A percentile compares a stretch with the other conserved stretches of the same genome.
These are phyloP conservation scores for Fusarium sp. DNA, from an alignment of 2,329 filamentous ascomycete genomes.

Conservation along the genomic window DNA sequence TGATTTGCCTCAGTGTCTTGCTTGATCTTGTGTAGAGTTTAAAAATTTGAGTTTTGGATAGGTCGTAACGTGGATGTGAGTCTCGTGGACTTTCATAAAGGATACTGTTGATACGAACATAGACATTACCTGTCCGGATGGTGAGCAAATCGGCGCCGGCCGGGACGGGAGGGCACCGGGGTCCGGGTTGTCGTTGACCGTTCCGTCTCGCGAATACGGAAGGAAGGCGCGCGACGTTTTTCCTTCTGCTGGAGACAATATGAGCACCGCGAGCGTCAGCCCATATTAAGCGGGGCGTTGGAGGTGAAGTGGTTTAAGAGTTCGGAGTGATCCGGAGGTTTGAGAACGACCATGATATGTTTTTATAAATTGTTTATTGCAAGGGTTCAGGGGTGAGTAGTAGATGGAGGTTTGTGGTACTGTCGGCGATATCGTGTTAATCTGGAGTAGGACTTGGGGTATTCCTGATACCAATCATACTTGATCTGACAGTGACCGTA, in stretches of 20 bases:
- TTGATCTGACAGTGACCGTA: not conserved
- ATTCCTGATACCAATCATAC: not conserved
- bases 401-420: not conserved
- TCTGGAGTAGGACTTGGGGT: not conserved
- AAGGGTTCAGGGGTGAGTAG: constrained; percentile 9
- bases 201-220: constrained; percentile 45
- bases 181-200: constrained; percentile 12
- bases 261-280: constrained; percentile 40
- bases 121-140: constrained; percentile 1
- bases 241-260: constrained; percentile 4
- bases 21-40: constrained; percentile 3
- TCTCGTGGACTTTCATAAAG: not conserved
- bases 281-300: constrained; percentile 46
- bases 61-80: not conserved
- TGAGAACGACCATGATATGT: constrained; percentile 30
- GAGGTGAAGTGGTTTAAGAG: constrained; percentile 35
- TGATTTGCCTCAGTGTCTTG: constrained; percentile 10
- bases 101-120: no score
- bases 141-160: constrained; percentile 26
- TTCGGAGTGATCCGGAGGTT: constrained; percentile 46
- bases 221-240: constrained; percentile 21
- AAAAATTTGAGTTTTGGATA: not conserved
- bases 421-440: constrained; percentile 15
- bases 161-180: constrained; percentile 23
- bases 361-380: constrained; percentile 13